Percentiles rank a stretch among this genome's conserved stretches.
Evolutionary conservation across 495 filamentous ascomycete species (phyloP).

Genomic region (Podospora conica): DNA sequence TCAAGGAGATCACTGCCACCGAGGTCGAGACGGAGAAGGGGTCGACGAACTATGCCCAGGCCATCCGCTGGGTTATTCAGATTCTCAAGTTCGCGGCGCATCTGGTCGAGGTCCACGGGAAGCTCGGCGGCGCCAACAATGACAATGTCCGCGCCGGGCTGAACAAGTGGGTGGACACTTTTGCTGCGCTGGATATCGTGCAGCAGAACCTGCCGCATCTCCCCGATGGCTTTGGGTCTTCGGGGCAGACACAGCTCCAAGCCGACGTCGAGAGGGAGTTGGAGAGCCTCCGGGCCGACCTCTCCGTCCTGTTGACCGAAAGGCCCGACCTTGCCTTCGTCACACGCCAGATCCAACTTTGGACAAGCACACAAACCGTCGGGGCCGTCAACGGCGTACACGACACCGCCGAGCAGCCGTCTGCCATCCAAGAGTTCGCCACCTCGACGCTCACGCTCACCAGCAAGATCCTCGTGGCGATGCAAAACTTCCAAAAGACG

Average conservation of each 20-base stretch:
- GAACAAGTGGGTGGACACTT: constrained; percentile 42
- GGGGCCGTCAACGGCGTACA: constrained; percentile 15
- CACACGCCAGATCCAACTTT: constrained; percentile 52
- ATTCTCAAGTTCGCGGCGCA: constrained; percentile 37
- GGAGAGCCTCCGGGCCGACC: constrained; percentile 35
- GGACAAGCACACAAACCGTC: constrained; percentile 28
- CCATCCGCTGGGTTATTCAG: constrained; percentile 37
- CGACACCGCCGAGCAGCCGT: background rate
- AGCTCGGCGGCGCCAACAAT: constrained; percentile 48
- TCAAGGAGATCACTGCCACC: constrained; percentile 23
- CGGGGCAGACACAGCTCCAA: constrained; percentile 36
- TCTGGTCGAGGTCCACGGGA: constrained; percentile 54
- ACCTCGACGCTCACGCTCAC: constrained; percentile 54
- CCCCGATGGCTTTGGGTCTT: constrained; percentile 48
- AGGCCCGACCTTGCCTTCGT: constrained; percentile 58
- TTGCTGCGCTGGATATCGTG: constrained; percentile 30
- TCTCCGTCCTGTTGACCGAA: constrained; percentile 38
- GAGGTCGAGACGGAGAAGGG: constrained; percentile 9
- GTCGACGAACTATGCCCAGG: constrained; percentile 26
- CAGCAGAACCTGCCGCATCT: constrained; percentile 48
- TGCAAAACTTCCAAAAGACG: constrained; percentile 60
- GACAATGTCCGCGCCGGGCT: constrained; percentile 38
- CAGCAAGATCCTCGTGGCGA: constrained; percentile 60
- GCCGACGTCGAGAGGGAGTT: constrained; percentile 41
- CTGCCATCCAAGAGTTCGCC: constrained; percentile 23